Evolutionary conservation across 202 grass and related monocot species (phyloP), one percentile per base, ranked within the genome.

Genomic region (Alloteropsis angusta): DNA sequence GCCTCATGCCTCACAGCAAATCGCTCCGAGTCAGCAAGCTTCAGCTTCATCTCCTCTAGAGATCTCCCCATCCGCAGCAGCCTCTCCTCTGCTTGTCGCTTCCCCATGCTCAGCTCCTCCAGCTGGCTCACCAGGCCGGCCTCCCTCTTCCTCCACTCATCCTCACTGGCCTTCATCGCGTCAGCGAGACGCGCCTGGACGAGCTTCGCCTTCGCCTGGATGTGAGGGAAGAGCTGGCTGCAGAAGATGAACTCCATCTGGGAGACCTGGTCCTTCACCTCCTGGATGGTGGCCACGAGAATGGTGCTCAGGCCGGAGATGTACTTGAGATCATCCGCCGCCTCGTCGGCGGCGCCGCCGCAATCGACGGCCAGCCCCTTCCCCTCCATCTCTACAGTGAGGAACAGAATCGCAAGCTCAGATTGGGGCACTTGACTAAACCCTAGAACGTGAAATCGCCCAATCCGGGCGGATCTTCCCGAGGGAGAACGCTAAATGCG

Each of bases 221-320:
- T 79, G 60, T 87, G 85, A 21, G 95, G 83, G 81, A 94, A 98
- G 26, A 98, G 62, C 83, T 92, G 85, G 61, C 66, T 85, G 76
- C 95, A 98, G 88, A 98, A 92, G 60, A 98, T 87, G 65, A 92
- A 86, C 84, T 98, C 95, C 21, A 98, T 94, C 80, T 98, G 91
- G 30, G 91, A 85, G 38, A 92, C 91, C 23, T 88, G 85, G 72
- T 94, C 91, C 87, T 94, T 98, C 42, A 92, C 87, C 79, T 98
- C 95, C 80, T 98, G 87, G 82, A 98, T 94, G 68, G 85, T 92
- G 66, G 95, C 91, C 50, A 94, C 95, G 15, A 98, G 70, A 32
- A 94, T 98, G 37, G 95, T 98, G 86, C 95, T 98, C 60, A 98
- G 63, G 41, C 86, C 86, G 41, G 81, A 87, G 71, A 98, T 71